A percentile compares a stretch with the other conserved stretches of the same genome.
These are phyloP conservation scores for Durio zibethinus DNA, from an alignment of 345 rosid species.

Conservation along the genomic window DNA sequence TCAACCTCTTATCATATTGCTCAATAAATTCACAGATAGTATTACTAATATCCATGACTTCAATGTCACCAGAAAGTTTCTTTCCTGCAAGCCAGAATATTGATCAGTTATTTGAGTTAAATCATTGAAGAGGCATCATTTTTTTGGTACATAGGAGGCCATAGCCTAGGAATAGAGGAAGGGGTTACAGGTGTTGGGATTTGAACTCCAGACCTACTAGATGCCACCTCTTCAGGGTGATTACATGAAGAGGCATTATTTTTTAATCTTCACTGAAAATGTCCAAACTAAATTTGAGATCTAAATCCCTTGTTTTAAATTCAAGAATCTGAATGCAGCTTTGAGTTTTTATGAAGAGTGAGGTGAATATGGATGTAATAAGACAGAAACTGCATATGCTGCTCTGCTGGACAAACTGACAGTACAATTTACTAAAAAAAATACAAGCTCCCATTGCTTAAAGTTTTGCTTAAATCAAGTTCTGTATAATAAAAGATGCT, in stretches of 20 bases:
- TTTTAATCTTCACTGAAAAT: not conserved
- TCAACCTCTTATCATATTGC: not conserved
- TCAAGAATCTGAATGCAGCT: constrained; percentile 2
- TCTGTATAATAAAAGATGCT: not conserved
- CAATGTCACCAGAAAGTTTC: not conserved
- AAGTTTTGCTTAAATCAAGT: not conserved
- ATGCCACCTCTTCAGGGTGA: no score
- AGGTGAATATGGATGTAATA: not conserved
- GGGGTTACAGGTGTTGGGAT: no score
- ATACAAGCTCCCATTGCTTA: not conserved
- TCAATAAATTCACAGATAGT: not conserved
- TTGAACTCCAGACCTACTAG: no score
- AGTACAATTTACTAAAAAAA: not conserved
- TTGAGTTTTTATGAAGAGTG: not conserved
- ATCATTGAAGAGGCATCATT: not conserved
- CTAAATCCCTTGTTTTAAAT: not conserved
- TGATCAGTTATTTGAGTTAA: not conserved
- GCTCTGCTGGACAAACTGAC: not conserved
- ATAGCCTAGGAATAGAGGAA: no score
- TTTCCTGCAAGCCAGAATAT: not conserved
- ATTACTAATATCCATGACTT: not conserved
- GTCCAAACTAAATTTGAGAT: constrained; percentile 1
- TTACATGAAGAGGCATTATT: no score
- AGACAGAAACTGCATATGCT: not conserved
- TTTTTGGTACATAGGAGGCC: no score